phyloP scores from a whole-genome alignment of 192 early-diverging fungal species.

The Backusella tarrabulga region DNA sequence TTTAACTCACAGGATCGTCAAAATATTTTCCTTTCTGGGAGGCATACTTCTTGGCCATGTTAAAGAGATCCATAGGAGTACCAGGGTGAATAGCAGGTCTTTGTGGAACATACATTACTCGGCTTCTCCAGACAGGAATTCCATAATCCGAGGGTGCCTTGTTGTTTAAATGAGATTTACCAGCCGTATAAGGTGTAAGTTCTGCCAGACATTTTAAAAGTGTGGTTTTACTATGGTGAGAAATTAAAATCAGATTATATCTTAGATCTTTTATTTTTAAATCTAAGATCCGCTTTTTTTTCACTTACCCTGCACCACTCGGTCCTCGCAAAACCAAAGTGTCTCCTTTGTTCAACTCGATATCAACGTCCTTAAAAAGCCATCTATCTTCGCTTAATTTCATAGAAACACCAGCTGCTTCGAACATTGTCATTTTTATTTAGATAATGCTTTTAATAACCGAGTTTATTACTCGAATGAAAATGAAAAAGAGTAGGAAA shows the following conservation, averaged over 20 bases:
- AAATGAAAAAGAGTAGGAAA: background rate
- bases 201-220: conserved; percentile 82
- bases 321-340: conserved; percentile 65
- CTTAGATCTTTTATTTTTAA: background rate
- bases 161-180: conserved; percentile 49
- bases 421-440: conserved; percentile 6
- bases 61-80: conserved; percentile 71
- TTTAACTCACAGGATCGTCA: conserved; percentile 56
- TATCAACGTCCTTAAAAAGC: conserved; percentile 56
- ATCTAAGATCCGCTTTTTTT: background rate
- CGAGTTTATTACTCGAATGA: background rate
- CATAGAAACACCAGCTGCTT: conserved; percentile 13
- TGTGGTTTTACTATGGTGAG: conserved; percentile 67
- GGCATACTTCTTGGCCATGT: conserved; percentile 51
- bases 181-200: conserved; percentile 63
- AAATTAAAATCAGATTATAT: background rate
- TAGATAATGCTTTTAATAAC: background rate
- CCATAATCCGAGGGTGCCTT: conserved; percentile 58
- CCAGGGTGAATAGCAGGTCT: conserved; percentile 68
- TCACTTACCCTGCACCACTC: conserved; percentile 63
- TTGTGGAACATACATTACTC: conserved; percentile 86
- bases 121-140: conserved; percentile 72
- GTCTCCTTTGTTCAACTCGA: conserved; percentile 53
- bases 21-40: conserved; percentile 44
- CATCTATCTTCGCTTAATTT: conserved; percentile 39